Conservation (phyloP, 2,329 filamentous ascomycete species). For the Gnomoniopsis sp. region DNA sequence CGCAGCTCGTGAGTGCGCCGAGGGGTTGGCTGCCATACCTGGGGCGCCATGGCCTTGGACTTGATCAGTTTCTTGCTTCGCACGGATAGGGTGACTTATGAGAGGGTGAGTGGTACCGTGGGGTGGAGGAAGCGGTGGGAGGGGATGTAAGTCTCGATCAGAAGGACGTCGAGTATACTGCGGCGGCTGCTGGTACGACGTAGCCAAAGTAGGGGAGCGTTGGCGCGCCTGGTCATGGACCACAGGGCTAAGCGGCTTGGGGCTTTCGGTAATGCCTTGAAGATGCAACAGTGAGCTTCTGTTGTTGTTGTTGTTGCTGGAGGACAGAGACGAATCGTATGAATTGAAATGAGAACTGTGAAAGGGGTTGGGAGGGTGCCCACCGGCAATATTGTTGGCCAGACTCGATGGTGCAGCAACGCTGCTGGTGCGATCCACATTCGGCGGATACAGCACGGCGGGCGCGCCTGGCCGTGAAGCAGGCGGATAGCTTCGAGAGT, state of each 20-base stretch:
- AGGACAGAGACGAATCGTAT: conserved; percentile 38
- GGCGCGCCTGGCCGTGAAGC: conserved; percentile 47
- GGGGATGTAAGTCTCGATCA: conserved; percentile 53
- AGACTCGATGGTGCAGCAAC: conserved; percentile 47
- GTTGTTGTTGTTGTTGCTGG: conserved; percentile 35
- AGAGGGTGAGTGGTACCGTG: conserved; percentile 36
- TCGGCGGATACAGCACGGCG: conserved; percentile 60
- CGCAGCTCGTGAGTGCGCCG: conserved; percentile 34
- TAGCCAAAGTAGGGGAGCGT: conserved; percentile 62
- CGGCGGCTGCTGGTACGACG: conserved; percentile 56
- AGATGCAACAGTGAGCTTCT: conserved; percentile 61
- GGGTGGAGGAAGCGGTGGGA: conserved; percentile 33
- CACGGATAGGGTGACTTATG: conserved; percentile 39
- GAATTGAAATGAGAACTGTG: not conserved
- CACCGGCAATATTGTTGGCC: conserved; percentile 38
- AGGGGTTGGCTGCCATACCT: conserved; percentile 1
- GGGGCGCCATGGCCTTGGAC: conserved; percentile 6
- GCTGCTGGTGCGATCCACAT: conserved; percentile 51
- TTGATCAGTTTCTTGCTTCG: conserved; percentile 7
- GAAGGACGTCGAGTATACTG: conserved; percentile 56
- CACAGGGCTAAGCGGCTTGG: conserved; percentile 74
- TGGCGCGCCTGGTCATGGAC: conserved; percentile 54
- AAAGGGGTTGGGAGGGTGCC: conserved; percentile 26
- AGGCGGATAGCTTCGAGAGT: conserved; percentile 78
- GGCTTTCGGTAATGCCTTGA: conserved; percentile 79